Conservation (phyloP, 305 asterid genomes). For the Plantago coronopus region DNA sequence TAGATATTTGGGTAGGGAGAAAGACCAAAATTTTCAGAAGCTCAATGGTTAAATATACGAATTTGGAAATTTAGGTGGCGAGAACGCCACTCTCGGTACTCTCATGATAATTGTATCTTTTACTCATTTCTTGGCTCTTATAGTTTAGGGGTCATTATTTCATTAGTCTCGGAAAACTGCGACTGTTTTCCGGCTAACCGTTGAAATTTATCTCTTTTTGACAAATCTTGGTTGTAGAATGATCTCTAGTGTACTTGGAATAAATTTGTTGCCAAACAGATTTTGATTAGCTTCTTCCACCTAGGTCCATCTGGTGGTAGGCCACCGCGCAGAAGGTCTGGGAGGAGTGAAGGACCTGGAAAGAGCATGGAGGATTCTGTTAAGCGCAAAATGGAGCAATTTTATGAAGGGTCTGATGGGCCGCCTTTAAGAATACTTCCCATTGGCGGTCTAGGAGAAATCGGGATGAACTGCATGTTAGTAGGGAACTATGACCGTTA, state of each 20-base stretch:
- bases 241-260: constrained; percentile 1
- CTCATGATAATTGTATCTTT: constrained; percentile 4
- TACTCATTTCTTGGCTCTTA: constrained; percentile 1
- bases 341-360: constrained; percentile 75
- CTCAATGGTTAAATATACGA: too few relatives aligned
- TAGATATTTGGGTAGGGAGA: too few relatives aligned
- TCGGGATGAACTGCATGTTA: constrained; percentile 99
- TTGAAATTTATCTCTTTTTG: not conserved
- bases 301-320: constrained; percentile 49
- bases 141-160: not conserved
- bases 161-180: not conserved
- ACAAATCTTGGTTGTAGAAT: not conserved
- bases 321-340: constrained; percentile 53
- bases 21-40: too few relatives aligned
- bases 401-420: constrained; percentile 92
- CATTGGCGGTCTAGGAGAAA: constrained; percentile 96
- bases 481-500: constrained; percentile 92
- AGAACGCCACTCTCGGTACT: too few relatives aligned
- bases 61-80: too few relatives aligned
- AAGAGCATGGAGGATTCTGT: constrained; percentile 95
- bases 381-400: constrained; percentile 91
- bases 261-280: not conserved
- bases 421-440: constrained; percentile 93
- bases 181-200: too few relatives aligned
- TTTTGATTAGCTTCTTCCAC: constrained; percentile 14